phyloP scores from a whole-genome alignment of 1,284 basidiomycete genomes.

The Heterobasidion irregulare region DNA sequence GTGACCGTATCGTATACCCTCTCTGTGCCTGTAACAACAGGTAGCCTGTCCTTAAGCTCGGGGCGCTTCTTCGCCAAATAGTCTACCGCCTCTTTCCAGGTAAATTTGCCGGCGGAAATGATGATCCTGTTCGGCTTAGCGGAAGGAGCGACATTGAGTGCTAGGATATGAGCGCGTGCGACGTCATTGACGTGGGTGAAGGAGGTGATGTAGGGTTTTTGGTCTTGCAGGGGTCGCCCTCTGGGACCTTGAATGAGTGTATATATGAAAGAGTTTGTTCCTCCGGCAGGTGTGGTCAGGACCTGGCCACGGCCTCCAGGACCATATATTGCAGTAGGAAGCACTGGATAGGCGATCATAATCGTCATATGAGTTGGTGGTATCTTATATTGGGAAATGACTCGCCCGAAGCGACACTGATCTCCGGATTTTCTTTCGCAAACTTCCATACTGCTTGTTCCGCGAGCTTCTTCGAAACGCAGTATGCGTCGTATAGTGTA shows the following conservation, averaged over 20 bases:
- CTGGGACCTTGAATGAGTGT: neutral
- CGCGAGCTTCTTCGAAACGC: neutral
- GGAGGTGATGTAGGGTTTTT: neutral
- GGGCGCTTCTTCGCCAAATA: neutral
- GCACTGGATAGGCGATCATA: neutral
- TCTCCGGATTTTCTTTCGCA: neutral
- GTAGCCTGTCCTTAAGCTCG: neutral
- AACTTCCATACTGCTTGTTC: neutral
- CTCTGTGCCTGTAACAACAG: neutral
- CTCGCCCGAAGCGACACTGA: slow-evolving; percentile 1
- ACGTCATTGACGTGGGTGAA: slow-evolving; percentile 1
- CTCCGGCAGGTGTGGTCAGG: neutral
- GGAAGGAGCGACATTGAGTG: neutral
- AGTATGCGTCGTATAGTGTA: neutral
- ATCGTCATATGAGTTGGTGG: neutral
- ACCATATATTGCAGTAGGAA: neutral
- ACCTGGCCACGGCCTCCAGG: neutral
- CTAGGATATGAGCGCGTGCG: neutral
- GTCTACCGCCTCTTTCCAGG: neutral
- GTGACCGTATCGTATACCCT: neutral
- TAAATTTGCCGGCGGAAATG: neutral
- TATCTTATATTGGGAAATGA: neutral
- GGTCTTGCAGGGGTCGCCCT: neutral
- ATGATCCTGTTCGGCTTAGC: neutral
- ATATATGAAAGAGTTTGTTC: neutral